phyloP scores from a whole-genome alignment of 768 basidiomycete genomes.

The Collybiopsis luxurians region DNA sequence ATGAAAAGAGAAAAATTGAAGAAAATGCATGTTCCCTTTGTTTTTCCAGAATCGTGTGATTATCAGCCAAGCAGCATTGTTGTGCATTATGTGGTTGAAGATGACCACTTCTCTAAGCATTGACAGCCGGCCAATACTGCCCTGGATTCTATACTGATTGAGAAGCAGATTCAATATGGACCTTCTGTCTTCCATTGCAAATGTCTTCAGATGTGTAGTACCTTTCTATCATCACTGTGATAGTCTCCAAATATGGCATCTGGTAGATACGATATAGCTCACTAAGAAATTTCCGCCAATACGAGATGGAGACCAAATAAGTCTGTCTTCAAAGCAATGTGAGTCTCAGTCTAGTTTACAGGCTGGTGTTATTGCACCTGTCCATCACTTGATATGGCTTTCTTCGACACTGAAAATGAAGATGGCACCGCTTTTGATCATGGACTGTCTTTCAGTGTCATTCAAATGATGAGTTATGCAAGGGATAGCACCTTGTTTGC shows the following conservation, averaged over 20 bases:
- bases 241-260: conserved; percentile 51
- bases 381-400: conserved; percentile 87
- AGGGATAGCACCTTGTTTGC: conserved; percentile 76
- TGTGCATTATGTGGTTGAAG: too few relatives aligned
- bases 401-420: conserved; percentile 90
- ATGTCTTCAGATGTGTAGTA: conserved; percentile 85
- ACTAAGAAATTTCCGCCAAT: conserved; percentile 87
- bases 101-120: too few relatives aligned
- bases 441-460: conserved; percentile 69
- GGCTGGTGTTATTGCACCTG: conserved; percentile 50
- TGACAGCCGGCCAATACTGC: too few relatives aligned
- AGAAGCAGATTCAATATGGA: conserved; percentile 15
- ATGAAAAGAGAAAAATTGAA: too few relatives aligned
- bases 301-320: conserved; percentile 81
- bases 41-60: too few relatives aligned
- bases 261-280: conserved; percentile 18
- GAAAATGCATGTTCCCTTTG: too few relatives aligned
- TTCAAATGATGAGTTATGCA: conserved; percentile 80
- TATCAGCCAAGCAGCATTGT: too few relatives aligned
- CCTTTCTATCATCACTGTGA: conserved; percentile 76
- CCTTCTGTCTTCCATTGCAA: conserved; percentile 60
- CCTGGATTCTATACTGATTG: too few relatives aligned
- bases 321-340: conserved; percentile 38
- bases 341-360: conserved; percentile 5
- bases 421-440: conserved; percentile 67